Evolutionary conservation across 1,284 basidiomycete species (phyloP), one percentile per base, ranked within the genome.

Genomic region (Rhodotorula sp.): DNA sequence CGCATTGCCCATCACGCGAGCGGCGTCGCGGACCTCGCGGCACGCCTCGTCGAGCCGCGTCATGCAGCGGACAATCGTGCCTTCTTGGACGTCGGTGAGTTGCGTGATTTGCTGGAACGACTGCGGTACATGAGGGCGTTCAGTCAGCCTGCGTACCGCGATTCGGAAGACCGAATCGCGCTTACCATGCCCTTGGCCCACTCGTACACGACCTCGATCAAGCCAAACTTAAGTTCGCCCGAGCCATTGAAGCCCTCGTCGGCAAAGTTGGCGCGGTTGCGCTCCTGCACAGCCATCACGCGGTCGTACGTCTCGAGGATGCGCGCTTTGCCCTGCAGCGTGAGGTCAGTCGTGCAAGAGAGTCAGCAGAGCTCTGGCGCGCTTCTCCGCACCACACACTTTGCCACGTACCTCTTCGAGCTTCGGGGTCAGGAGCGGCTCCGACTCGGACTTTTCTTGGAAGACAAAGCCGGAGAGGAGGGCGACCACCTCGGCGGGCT

Each of bases 151-250:
- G 49, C 34, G 34, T 8, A 34, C 34, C 34, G 7, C 6, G 34
- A 34, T 34, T 34, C 34, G 5, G 34, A 34, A 5, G 34, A 34
- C 34, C 6, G 34, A 34, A 34, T 34, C 34, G n/a, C 29, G 80
- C 87, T 79, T 78, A 95, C 95, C 90, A 95, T 97, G 67, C 97
- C 97, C 80, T 91, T 91, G 0, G 97, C 95, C 97, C 97, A 99
- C 81, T 98, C 94, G 81, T 98, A 97, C 14, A 98, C 96, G 1
- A 97, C 95, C 79, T 97, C 92, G 18, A 93, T 89, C 39, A 99
- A 84, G 3, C 96, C 96, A 74, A 91, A 91, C 81, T 95, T 96
- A 75, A 93, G 87, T n/a, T 72, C 77, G 72, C 68, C 70, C 21
- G 83, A 84, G 62, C 85, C 86, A 47, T 87, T 86, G 80, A 90